Conservation (phyloP, 306 rosid genomes). For the Coriaria nepalensis region DNA sequence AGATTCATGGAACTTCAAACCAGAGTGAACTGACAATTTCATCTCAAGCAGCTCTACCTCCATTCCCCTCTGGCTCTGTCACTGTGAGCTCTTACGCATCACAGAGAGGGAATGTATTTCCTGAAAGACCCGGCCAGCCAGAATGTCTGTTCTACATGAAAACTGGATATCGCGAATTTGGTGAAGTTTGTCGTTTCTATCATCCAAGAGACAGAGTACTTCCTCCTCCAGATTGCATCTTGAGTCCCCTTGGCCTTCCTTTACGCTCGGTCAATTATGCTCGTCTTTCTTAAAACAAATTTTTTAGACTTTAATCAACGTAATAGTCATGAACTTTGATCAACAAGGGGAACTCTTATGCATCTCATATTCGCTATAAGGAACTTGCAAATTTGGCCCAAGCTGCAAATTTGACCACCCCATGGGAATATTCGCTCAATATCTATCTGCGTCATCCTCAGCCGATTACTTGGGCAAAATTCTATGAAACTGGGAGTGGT, state of each 20-base stretch:
- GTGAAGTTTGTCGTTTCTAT: conserved; percentile 90
- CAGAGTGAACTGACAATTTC: conserved; percentile 48
- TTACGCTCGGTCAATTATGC: conserved; percentile 67
- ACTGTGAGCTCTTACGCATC: conserved; percentile 64
- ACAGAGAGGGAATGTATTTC: conserved; percentile 88
- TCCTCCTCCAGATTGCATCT: conserved; percentile 87
- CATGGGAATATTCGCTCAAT: too few species aligned
- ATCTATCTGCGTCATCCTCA: too few species aligned
- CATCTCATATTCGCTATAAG: conserved; percentile 89
- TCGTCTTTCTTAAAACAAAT: too few species aligned
- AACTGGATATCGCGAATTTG: conserved; percentile 93
- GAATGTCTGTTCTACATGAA: conserved; percentile 97
- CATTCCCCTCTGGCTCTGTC: conserved; percentile 48
- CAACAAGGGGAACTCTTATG: conserved; percentile 75
- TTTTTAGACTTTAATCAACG: too few species aligned
- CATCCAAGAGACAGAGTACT: conserved; percentile 81
- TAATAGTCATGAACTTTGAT: too few species aligned
- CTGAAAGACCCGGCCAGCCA: conserved; percentile 95
- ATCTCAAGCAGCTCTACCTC: conserved; percentile 57
- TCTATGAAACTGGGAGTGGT: too few species aligned
- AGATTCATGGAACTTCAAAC: conserved; percentile 52
- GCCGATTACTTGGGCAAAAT: too few species aligned
- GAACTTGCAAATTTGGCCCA: conserved; percentile 94
- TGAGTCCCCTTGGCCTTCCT: conserved; percentile 92
- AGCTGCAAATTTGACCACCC: conserved; percentile 99